Percentiles rank a stretch among this genome's conserved stretches.
Conservation (phyloP, 1,284 basidiomycete species). For the Puccinia coronata region DNA sequence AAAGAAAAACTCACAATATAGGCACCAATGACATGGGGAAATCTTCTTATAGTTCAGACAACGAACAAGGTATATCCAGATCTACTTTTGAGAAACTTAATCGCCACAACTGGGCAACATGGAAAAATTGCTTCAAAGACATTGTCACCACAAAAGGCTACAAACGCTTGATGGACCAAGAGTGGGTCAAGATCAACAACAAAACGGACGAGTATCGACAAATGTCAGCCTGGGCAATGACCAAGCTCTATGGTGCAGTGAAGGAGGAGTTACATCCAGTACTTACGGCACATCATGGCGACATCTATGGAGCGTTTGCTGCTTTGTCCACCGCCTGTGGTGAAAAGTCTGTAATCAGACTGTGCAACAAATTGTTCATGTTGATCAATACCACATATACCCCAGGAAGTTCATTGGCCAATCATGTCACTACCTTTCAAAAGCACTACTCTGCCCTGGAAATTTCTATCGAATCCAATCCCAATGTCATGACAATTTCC, state of each 20-base stretch:
- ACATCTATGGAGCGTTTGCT: background rate
- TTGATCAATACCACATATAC: too few species aligned
- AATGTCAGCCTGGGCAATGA: background rate
- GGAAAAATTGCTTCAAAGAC: background rate
- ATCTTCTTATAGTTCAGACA: background rate
- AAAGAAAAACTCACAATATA: background rate
- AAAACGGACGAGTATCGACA: background rate
- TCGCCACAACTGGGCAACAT: too few species aligned
- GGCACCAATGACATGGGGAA: background rate
- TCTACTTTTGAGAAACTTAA: background rate
- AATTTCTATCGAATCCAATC: too few species aligned
- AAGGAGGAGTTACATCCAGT: too few species aligned
- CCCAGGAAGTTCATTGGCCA: too few species aligned
- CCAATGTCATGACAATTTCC: conserved; percentile 1
- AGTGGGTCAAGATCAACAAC: background rate
- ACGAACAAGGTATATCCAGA: background rate
- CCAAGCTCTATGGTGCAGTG: too few species aligned
- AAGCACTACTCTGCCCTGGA: too few species aligned
- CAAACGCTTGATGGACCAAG: background rate
- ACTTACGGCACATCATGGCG: background rate
- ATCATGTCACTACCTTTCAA: too few species aligned
- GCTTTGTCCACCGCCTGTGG: too few species aligned
- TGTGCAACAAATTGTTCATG: too few species aligned
- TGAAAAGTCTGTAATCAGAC: too few species aligned
- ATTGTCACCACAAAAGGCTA: background rate